These are phyloP conservation scores for Ceratobasidium theobromae DNA, from an alignment of 1,284 basidiomycete species.

Conservation along the genomic window DNA sequence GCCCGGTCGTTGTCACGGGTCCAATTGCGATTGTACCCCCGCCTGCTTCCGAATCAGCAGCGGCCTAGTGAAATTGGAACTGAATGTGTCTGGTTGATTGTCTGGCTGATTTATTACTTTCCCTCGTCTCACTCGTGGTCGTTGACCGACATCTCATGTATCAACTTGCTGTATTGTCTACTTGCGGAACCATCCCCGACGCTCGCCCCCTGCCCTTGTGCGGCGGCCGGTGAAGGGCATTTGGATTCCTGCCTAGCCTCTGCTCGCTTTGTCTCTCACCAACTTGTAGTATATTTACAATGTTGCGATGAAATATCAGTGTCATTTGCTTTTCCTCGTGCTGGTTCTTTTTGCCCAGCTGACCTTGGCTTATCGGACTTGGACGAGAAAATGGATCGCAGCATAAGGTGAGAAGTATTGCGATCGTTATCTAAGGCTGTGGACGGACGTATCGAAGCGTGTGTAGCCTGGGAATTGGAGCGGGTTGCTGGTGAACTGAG, in stretches of 20 bases:
- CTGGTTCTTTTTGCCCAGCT: not conserved
- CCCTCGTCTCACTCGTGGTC: not conserved
- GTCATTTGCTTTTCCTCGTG: conserved; percentile 1
- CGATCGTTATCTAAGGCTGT: too few species aligned
- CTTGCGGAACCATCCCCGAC: conserved; percentile 17
- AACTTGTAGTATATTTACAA: not conserved
- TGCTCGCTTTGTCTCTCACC: not conserved
- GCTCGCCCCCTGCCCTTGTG: not conserved
- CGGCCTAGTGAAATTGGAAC: not conserved
- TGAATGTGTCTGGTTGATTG: not conserved
- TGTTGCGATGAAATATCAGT: conserved; percentile 22
- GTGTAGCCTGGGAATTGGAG: too few species aligned
- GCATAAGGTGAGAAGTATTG: too few species aligned
- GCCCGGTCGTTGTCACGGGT: conserved; percentile 10
- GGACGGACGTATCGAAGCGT: too few species aligned
- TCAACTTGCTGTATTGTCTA: not conserved
- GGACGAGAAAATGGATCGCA: too few species aligned
- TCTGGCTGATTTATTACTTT: conserved; percentile 9
- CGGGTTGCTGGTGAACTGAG: too few species aligned
- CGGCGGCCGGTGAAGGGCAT: conserved; percentile 23
- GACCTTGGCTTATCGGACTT: too few species aligned
- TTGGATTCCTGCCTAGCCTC: conserved; percentile 9
- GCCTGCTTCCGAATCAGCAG: not conserved
- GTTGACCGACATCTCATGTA: not conserved
- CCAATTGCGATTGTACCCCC: conserved; percentile 22